phyloP scores from a whole-genome alignment of 345 rosid species.

The Bruguiera parviflora region DNA sequence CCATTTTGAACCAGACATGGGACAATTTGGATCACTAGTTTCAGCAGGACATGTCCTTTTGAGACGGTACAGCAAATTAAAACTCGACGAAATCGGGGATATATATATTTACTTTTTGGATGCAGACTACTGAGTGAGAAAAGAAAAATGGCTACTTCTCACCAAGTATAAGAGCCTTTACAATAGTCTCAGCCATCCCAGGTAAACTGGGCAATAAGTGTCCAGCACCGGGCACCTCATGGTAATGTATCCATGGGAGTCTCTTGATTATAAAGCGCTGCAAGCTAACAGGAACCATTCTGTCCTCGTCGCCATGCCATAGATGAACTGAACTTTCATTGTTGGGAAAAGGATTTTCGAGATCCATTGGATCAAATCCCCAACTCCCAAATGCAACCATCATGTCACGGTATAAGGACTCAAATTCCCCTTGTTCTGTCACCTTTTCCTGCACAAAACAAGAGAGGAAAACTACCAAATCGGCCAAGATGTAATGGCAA shows the following conservation, averaged over 20 bases:
- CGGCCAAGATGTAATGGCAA: background rate
- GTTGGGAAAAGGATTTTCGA: constrained; percentile 25
- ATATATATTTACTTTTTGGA: too few relatives aligned
- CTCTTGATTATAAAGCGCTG: constrained; percentile 22
- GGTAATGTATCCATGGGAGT: constrained; percentile 27
- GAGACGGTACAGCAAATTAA: background rate
- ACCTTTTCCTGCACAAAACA: constrained; percentile 10
- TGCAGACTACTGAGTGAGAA: background rate
- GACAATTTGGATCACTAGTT: too few relatives aligned
- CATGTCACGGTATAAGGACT: constrained; percentile 20
- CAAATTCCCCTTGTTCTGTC: constrained; percentile 22
- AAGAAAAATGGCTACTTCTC: background rate
- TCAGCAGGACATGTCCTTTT: background rate
- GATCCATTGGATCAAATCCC: constrained; percentile 31
- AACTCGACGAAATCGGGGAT: background rate
- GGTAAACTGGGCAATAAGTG: constrained; percentile 18
- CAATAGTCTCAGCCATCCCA: background rate
- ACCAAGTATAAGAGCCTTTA: constrained; percentile 4
- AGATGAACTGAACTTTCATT: constrained; percentile 29
- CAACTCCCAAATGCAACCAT: constrained; percentile 29
- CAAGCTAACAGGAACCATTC: constrained; percentile 22
- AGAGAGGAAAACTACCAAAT: too few relatives aligned
- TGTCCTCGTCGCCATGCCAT: constrained; percentile 31
- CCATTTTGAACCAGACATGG: background rate
- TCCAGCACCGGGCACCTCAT: constrained; percentile 24